Conservation (phyloP, 768 basidiomycete genomes). For the Amanita muscaria region DNA sequence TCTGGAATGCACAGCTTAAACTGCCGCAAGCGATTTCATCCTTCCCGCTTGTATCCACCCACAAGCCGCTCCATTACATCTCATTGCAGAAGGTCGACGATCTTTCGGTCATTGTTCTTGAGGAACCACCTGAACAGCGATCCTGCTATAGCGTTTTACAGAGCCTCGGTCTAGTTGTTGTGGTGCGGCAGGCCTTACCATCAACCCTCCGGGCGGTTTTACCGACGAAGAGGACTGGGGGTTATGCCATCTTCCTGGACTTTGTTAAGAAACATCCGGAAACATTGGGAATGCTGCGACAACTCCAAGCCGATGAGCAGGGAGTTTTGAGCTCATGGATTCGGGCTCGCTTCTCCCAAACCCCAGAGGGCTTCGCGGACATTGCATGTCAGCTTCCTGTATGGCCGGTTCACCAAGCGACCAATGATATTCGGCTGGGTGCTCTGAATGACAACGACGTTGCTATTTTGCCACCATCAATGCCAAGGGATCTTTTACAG, state of each 20-base stretch:
- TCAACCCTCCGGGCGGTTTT: constrained; percentile 14
- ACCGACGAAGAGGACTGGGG: constrained; percentile 1
- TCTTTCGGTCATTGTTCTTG: constrained; percentile 18
- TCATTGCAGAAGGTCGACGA: constrained; percentile 23
- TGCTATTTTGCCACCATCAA: constrained; percentile 12
- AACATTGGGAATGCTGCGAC: constrained; percentile 12
- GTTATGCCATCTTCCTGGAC: constrained; percentile 15
- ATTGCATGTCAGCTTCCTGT: constrained; percentile 25
- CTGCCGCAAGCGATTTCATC: not conserved
- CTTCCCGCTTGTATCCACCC: constrained; percentile 1
- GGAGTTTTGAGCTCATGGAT: constrained; percentile 25
- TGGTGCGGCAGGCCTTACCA: constrained; percentile 15
- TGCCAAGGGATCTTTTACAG: constrained; percentile 1
- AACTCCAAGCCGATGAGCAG: constrained; percentile 13
- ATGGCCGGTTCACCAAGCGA: constrained; percentile 18
- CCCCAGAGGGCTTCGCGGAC: constrained; percentile 10
- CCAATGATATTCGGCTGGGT: constrained; percentile 11
- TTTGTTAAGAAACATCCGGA: constrained; percentile 10
- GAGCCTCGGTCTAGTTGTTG: constrained; percentile 18
- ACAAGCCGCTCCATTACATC: not conserved
- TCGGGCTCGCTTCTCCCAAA: constrained; percentile 11
- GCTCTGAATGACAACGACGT: constrained; percentile 11
- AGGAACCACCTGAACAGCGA: constrained; percentile 2
- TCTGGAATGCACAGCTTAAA: not conserved
- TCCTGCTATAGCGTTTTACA: constrained; percentile 14